Evolutionary conservation across 2,329 filamentous ascomycete species (phyloP), one percentile per base, ranked within the genome.

Genomic region (Colletotrichum noveboracense): DNA sequence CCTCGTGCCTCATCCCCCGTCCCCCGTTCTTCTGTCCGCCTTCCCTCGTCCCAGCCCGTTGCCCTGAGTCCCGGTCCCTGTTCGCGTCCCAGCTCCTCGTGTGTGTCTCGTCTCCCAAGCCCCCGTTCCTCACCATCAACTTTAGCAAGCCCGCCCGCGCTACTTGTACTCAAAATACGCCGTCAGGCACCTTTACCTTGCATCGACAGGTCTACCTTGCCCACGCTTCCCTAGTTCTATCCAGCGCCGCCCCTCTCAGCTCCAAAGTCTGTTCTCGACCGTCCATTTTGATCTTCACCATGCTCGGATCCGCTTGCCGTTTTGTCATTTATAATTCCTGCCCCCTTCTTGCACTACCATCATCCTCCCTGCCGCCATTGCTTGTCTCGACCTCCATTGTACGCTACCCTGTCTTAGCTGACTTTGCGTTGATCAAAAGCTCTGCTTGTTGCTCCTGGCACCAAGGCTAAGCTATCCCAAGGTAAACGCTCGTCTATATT

Each of bases 201-300:
- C 62, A 32, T 66, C 30, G 36, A 66, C 62, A 66, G 9, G 43
- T 21, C 18, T 66, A 52, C 62, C 62, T 28, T 66, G 62, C 18
- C 24, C 61, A 26, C 30, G 36, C 62, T 24, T 48, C 24, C 62
- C 30, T 55, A 36, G 43, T 48, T 70, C 66, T 70, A 18, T 32
- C 43, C 43, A 48, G 43, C 43, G 43, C 10, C 43, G 36, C 71
- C 66, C 34, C 38, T 26, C 52, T 66, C 67, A 71, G 68, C 61
- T 71, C 61, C 36, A 75, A 71, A 75, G 69, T 75, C 69, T 75
- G 62, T 72, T 67, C 73, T 72, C 43, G 55, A 55, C 73, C 73
- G 24, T 72, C 69, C 55, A 24, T 75, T 70, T 26, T 52, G 55
- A 52, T 62, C 56, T 70, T 66, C 60, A 34, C 69, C 55, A 72